Percentiles rank a stretch among this genome's conserved stretches.
Conservation (phyloP, 1,284 basidiomycete species). For the Rhodotorula sp. region DNA sequence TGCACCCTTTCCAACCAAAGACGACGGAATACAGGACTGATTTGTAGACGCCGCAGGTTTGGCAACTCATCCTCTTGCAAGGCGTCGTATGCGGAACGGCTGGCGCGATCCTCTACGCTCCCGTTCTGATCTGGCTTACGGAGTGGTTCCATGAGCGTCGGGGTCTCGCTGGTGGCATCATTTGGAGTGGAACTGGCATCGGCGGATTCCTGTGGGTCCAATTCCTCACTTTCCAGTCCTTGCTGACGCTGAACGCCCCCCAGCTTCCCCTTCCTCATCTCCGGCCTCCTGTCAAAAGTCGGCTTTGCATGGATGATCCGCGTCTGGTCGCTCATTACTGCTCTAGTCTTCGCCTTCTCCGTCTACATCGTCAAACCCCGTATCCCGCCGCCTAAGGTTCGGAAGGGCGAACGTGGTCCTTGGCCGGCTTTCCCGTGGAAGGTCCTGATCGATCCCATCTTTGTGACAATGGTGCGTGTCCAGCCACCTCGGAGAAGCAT, state of each 20-base stretch:
- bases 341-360: not conserved
- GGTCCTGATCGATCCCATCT: constrained; percentile 3
- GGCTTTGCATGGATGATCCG: constrained; percentile 10
- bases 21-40: not conserved
- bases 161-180: constrained; percentile 17
- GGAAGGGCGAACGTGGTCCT: not conserved
- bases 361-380: constrained; percentile 14
- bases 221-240: not conserved
- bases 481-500: not conserved
- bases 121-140: constrained; percentile 11
- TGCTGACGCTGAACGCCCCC: not conserved
- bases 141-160: constrained; percentile 20
- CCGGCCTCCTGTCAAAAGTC: not conserved
- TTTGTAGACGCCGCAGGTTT: not conserved
- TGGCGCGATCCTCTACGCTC: constrained; percentile 20
- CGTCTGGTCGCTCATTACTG: constrained; percentile 4
- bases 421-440: not conserved
- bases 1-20: too few species aligned
- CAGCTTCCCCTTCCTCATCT: not conserved
- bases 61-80: constrained; percentile 28
- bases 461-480: not conserved
- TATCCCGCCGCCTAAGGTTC: not conserved
- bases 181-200: not conserved
- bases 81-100: constrained; percentile 14
- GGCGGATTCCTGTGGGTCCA: not conserved